A percentile compares a stretch with the other conserved stretches of the same genome.
Conservation (phyloP, 176 grass and related monocot genomes). For the Cenchrus fungigraminus region DNA sequence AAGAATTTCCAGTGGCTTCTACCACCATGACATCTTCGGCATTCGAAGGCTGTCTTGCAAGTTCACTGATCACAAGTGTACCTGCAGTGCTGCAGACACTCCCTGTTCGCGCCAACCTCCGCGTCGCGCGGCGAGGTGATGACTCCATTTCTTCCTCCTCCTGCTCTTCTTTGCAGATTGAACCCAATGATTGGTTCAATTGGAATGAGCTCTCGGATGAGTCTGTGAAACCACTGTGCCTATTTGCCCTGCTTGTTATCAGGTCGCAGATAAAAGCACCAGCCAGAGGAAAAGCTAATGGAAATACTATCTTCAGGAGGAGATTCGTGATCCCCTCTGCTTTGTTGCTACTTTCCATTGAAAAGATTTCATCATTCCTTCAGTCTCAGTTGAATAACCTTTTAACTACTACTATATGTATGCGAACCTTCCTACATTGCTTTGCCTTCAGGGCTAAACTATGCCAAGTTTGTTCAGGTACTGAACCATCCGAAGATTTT, state of each 20-base stretch:
- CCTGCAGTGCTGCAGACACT: slow-evolving; percentile 36
- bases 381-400: slow-evolving; percentile 42
- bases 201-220: slow-evolving; percentile 24
- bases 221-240: slow-evolving; percentile 30
- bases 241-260: slow-evolving; percentile 43
- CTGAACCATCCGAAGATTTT: slow-evolving; percentile 21
- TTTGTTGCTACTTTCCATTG: slow-evolving; percentile 61
- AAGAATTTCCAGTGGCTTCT: slow-evolving; percentile 4
- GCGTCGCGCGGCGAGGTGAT: background rate
- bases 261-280: slow-evolving; percentile 74
- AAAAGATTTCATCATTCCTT: slow-evolving; percentile 46
- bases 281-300: slow-evolving; percentile 59
- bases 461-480: slow-evolving; percentile 46
- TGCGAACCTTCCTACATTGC: slow-evolving; percentile 52
- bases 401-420: slow-evolving; percentile 45
- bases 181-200: slow-evolving; percentile 42
- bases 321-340: slow-evolving; percentile 63
- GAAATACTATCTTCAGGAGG: slow-evolving; percentile 67
- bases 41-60: slow-evolving; percentile 26
- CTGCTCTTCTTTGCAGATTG: slow-evolving; percentile 38
- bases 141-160: slow-evolving; percentile 43
- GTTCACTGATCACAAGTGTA: slow-evolving; percentile 20
- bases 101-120: slow-evolving; percentile 20
- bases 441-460: slow-evolving; percentile 71
- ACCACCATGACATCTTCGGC: slow-evolving; percentile 37